These are phyloP conservation scores for Candida ponderosae DNA, from an alignment of 805 yeast species.

Conservation along the genomic window DNA sequence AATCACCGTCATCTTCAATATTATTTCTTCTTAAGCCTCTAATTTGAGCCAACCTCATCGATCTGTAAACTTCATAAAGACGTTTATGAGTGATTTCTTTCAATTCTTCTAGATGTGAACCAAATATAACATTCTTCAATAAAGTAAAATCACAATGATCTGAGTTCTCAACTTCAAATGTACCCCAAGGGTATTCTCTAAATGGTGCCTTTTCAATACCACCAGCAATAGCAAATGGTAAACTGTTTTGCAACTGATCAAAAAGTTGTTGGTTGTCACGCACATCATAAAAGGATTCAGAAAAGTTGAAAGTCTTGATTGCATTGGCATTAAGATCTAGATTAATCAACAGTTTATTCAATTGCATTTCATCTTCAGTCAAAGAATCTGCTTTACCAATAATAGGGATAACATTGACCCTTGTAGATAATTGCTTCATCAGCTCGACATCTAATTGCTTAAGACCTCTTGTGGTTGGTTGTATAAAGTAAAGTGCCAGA, in stretches of 20 bases:
- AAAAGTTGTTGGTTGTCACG: constrained; percentile 19
- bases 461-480: constrained; percentile 58
- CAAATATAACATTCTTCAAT: constrained; percentile 63
- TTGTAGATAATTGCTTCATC: constrained; percentile 59
- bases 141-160: constrained; percentile 62
- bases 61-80: constrained; percentile 74
- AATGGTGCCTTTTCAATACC: constrained; percentile 38
- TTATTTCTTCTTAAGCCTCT: background rate
- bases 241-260: constrained; percentile 31
- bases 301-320: constrained; percentile 69
- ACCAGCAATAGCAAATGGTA: constrained; percentile 65
- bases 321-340: constrained; percentile 48
- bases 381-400: constrained; percentile 75
- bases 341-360: constrained; percentile 45
- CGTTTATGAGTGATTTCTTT: constrained; percentile 72
- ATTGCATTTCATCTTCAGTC: constrained; percentile 53
- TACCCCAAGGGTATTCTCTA: constrained; percentile 64
- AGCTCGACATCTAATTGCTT: constrained; percentile 67
- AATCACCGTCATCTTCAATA: no score
- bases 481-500: constrained; percentile 69
- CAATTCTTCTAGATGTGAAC: constrained; percentile 75
- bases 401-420: constrained; percentile 80
- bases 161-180: constrained; percentile 47
- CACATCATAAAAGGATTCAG: constrained; percentile 53
- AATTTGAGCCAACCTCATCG: constrained; percentile 40